These are phyloP conservation scores for Calocera cornea DNA, from an alignment of 768 basidiomycete species.

Conservation along the genomic window DNA sequence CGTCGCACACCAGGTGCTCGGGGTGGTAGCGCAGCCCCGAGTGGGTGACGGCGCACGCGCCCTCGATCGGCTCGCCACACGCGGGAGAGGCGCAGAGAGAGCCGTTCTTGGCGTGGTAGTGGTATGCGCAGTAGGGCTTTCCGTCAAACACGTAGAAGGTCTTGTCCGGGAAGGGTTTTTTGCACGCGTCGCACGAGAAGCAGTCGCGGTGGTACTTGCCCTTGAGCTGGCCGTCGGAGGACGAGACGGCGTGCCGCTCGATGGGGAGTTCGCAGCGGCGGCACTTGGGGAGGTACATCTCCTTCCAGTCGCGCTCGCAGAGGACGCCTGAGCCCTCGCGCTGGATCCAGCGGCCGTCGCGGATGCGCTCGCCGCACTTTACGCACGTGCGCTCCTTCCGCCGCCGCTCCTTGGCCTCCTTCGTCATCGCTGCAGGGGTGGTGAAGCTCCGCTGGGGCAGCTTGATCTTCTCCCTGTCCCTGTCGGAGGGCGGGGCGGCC, in stretches of 20 bases:
- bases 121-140: conserved; percentile 79
- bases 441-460: not conserved
- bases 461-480: conserved; percentile 4
- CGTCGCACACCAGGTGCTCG: conserved; percentile 76
- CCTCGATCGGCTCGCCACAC: conserved; percentile 85
- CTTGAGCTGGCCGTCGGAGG: conserved; percentile 84
- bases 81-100: conserved; percentile 67
- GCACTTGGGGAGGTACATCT: conserved; percentile 55
- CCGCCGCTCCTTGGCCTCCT: conserved; percentile 6
- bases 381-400: conserved; percentile 35
- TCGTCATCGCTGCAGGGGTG: not conserved
- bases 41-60: conserved; percentile 80
- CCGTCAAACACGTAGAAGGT: conserved; percentile 85
- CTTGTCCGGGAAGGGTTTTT: conserved; percentile 85
- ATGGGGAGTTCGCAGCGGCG: conserved; percentile 77
- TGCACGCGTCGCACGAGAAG: conserved; percentile 77
- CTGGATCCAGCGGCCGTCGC: conserved; percentile 70
- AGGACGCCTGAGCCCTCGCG: conserved; percentile 45
- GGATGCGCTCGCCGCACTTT: conserved; percentile 54
- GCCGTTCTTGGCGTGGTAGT: conserved; percentile 84
- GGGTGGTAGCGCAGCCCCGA: conserved; percentile 73
- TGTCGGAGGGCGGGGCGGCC: not conserved
- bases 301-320: conserved; percentile 90
- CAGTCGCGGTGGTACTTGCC: conserved; percentile 90
- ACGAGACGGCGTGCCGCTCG: conserved; percentile 82